These are phyloP conservation scores for Panellus pusillus DNA, from an alignment of 768 basidiomycete genomes.

Conservation along the genomic window DNA sequence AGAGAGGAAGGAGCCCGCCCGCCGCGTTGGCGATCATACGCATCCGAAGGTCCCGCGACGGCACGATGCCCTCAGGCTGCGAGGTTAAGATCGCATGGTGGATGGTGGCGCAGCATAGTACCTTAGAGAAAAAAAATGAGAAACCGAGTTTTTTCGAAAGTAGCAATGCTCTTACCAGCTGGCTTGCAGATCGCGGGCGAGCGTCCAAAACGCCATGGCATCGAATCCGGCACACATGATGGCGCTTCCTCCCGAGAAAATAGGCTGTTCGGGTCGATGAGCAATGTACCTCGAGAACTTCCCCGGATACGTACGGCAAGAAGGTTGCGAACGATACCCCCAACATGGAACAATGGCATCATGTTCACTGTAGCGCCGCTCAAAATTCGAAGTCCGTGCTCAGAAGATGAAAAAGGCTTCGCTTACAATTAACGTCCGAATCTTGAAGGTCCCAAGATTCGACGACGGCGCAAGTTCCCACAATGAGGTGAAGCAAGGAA, in stretches of 20 bases:
- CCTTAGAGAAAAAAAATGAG: constrained; percentile 28
- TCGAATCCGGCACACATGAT: constrained; percentile 59
- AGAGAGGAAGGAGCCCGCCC: constrained; percentile 52
- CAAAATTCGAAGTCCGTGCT: not conserved
- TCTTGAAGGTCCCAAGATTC: constrained; percentile 41
- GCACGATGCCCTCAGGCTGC: constrained; percentile 31
- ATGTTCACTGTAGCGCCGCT: constrained; percentile 34
- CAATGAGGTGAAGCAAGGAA: constrained; percentile 40
- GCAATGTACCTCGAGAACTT: not conserved
- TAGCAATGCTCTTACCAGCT: constrained; percentile 45
- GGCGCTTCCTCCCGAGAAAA: constrained; percentile 53
- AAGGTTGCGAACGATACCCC: constrained; percentile 59
- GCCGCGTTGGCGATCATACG: constrained; percentile 53
- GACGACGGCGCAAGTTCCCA: constrained; percentile 45
- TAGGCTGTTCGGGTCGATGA: constrained; percentile 28
- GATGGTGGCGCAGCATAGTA: constrained; percentile 51
- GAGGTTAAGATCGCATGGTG: constrained; percentile 49
- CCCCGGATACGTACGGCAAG: constrained; percentile 33
- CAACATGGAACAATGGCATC: constrained; percentile 63
- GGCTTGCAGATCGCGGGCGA: constrained; percentile 35
- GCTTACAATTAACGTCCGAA: constrained; percentile 48
- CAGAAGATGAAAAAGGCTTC: not conserved
- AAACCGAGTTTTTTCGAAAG: not conserved
- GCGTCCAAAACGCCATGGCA: constrained; percentile 50
- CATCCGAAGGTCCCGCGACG: constrained; percentile 36